Percentiles rank a stretch among this genome's conserved stretches.
Conservation (phyloP, 129 eudicot genomes). For the Calendula officinalis region DNA sequence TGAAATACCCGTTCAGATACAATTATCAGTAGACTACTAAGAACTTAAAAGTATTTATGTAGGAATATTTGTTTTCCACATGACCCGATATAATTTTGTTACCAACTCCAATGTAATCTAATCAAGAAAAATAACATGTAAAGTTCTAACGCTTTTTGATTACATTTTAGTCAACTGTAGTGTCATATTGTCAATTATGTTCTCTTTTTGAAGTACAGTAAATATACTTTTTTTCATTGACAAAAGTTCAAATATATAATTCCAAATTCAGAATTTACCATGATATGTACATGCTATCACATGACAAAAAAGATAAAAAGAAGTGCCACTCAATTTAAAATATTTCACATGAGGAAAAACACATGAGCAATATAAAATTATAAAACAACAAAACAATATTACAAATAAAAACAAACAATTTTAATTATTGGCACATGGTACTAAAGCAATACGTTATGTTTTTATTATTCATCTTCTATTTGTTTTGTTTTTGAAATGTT, state of each 20-base stretch:
- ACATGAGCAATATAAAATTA: conserved; percentile 16
- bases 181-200: conserved; percentile 16
- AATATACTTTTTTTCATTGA: neutral
- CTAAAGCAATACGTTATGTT: neutral
- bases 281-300: conserved; percentile 11
- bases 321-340: conserved; percentile 23
- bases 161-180: conserved; percentile 24
- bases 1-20: neutral
- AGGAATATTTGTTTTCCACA: neutral
- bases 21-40: neutral
- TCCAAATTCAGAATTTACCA: neutral
- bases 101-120: conserved; percentile 5
- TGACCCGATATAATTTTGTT: neutral
- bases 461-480: neutral
- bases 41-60: conserved; percentile 2
- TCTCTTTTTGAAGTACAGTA: neutral
- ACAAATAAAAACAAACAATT: conserved; percentile 12
- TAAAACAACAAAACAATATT: neutral
- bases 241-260: neutral
- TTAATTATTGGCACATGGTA: conserved; percentile 29
- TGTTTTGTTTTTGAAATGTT: conserved; percentile 19
- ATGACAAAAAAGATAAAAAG: conserved; percentile 26
- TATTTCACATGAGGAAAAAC: conserved; percentile 28
- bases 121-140: conserved; percentile 23
- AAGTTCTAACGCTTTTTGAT: conserved; percentile 11